Evolutionary conservation across 2,329 filamentous ascomycete species (phyloP).

Genomic region (Elsinoe batatas): DNA sequence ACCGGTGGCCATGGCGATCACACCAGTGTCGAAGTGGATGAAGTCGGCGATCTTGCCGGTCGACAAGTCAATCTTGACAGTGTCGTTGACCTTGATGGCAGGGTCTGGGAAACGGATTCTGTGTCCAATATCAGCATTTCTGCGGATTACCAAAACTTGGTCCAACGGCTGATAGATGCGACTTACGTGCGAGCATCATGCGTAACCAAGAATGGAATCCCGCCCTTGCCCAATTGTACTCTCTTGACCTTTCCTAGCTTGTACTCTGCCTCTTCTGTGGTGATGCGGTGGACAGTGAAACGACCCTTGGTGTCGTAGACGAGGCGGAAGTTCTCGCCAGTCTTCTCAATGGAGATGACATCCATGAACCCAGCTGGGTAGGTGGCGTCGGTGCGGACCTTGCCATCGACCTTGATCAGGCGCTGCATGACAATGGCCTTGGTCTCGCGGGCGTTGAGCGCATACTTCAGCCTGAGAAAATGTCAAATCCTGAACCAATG

Average conservation of each 20-base stretch:
- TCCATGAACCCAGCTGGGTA: constrained; percentile 99
- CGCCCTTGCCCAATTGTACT: constrained; percentile 97
- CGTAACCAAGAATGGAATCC: constrained; percentile 99
- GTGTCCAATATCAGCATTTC: constrained; percentile 29
- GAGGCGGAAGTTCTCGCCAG: constrained; percentile 99
- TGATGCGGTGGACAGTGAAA: constrained; percentile 99
- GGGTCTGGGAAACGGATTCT: constrained; percentile 99
- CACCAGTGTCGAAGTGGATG: constrained; percentile 97
- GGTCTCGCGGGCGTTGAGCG: constrained; percentile 95
- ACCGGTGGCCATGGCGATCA: constrained; percentile 97
- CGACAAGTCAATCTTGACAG: constrained; percentile 94
- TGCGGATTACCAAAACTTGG: constrained; percentile 79
- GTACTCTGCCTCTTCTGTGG: constrained; percentile 97
- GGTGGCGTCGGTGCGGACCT: constrained; percentile 97
- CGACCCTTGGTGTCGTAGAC: constrained; percentile 99
- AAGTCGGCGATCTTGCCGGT: constrained; percentile 94
- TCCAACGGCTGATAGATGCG: constrained; percentile 99
- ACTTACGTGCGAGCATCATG: constrained; percentile 99
- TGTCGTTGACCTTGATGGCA: constrained; percentile 99
- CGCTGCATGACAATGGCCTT: constrained; percentile 99
- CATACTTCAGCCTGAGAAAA: constrained; percentile 88
- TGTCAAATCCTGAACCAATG: neutral
- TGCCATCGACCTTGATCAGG: constrained; percentile 98
- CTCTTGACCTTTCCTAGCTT: constrained; percentile 99
- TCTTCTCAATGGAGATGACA: constrained; percentile 98